These are phyloP conservation scores for Rhizopogon rudus DNA, from an alignment of 768 basidiomycete species.

Conservation along the genomic window DNA sequence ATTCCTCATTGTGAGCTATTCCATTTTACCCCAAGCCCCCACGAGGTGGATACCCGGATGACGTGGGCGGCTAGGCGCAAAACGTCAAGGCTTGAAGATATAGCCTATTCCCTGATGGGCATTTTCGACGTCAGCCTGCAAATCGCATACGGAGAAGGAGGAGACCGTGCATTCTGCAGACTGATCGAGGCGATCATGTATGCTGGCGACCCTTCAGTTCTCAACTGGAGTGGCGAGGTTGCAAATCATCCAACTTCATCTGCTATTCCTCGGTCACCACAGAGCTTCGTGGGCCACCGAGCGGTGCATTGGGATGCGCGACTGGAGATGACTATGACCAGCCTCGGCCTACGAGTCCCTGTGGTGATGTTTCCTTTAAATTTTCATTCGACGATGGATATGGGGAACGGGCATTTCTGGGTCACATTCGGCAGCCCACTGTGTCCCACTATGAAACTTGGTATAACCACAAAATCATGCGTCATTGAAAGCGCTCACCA, in stretches of 20 bases:
- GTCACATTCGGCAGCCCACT: too few species aligned
- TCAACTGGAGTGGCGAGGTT: conserved; percentile 1
- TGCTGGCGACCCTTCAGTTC: background rate
- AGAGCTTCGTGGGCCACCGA: too few species aligned
- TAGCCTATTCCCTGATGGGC: conserved; percentile 19
- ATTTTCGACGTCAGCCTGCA: conserved; percentile 19
- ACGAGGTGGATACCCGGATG: conserved; percentile 15
- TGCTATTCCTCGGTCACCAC: too few species aligned
- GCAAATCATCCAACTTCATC: too few species aligned
- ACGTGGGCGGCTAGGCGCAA: conserved; percentile 18
- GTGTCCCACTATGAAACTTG: too few species aligned
- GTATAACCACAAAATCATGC: too few species aligned
- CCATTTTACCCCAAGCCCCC: conserved; percentile 7
- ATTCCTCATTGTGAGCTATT: conserved; percentile 11
- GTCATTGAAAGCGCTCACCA: too few species aligned
- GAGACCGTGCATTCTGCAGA: conserved; percentile 17
- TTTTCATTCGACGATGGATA: background rate
- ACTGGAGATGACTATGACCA: background rate
- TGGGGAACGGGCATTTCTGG: too few species aligned
- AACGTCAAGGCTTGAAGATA: conserved; percentile 20
- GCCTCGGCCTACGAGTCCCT: background rate
- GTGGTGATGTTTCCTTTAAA: background rate
- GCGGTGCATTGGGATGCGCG: too few species aligned
- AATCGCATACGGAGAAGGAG: conserved; percentile 21
- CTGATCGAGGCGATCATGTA: conserved; percentile 6